Base-by-base conservation (phyloP, 108 stramenopile species). In the Cylindrotheca closterium region DNA sequence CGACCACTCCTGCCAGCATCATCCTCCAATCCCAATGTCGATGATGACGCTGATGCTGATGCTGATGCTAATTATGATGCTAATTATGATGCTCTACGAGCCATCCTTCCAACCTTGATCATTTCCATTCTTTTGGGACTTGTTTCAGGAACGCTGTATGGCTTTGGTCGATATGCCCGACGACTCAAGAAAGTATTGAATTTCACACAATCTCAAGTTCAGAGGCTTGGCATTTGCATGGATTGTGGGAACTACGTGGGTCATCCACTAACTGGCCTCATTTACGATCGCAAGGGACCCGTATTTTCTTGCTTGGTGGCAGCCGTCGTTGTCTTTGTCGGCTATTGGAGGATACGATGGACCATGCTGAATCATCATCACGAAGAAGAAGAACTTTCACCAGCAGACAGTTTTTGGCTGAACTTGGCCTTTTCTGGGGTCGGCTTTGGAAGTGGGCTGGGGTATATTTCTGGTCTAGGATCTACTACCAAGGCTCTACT, bases 221-320 rank as follows among this genome's bases (percentile, higher is more conserved):
- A 72, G 37, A 61, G 37, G 7, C 65, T 66, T 57, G 71, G 71
- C 19, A 72, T 72, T 27, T 51, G 63, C 12, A 21, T 72, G 32
- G 71, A 72, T 42, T 37, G 45, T 0, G 71, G 71, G 37, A 72
- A 65, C 33, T 72, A 72, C 55, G 58, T 72, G 51, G 63, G 71
- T 24, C 71, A 72, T 31, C 73, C 73, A 1, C 8, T 68, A 12
- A 56, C 52, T 0, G 73, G 73, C 1, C 60, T 30, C 31, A 45
- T 73, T 4, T 73, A 66, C 56, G 73, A 73, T 26, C 73, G 51
- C 1, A 67, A 57, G 46, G 73, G 73, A 12, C 73, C 73, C 27
- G 17, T 63, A 51, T 30, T 56, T 8, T 72, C 71, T 10, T 72
- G 71, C 37, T 18, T 72, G 2, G 28, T 51, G 25, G 71, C 63